Evolutionary conservation across 768 basidiomycete species (phyloP).

Genomic region (Podaxis carcinomalis): DNA sequence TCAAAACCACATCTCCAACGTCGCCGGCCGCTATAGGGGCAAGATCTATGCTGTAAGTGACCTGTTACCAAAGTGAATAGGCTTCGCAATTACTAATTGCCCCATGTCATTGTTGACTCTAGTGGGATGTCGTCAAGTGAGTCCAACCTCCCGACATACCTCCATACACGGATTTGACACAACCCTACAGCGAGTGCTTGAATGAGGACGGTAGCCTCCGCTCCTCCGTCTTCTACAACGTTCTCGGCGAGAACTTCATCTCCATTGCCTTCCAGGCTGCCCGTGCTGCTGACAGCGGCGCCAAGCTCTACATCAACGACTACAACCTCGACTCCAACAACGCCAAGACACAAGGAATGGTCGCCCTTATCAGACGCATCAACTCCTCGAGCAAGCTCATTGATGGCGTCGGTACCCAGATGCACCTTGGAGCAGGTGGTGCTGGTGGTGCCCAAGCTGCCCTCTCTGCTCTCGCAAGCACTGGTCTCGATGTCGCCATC

Average conservation of each 20-base stretch:
- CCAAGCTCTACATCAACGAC: conserved; percentile 40
- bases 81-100: neutral
- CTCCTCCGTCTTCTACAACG: conserved; percentile 34
- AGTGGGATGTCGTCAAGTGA: conserved; percentile 18
- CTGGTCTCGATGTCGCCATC: conserved; percentile 43
- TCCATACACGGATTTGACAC: neutral
- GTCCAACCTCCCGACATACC: neutral
- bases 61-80: neutral
- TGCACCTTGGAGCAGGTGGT: conserved; percentile 36
- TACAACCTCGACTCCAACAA: conserved; percentile 48
- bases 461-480: conserved; percentile 36
- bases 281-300: conserved; percentile 35
- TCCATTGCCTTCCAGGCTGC: conserved; percentile 42
- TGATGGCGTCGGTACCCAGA: conserved; percentile 47
- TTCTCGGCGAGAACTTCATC: conserved; percentile 38
- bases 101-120: neutral
- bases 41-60: conserved; percentile 22
- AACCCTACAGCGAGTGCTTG: conserved; percentile 29
- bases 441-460: conserved; percentile 37
- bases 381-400: conserved; percentile 33
- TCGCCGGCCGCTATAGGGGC: conserved; percentile 34
- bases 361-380: conserved; percentile 36
- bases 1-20: conserved; percentile 33
- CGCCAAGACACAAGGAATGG: conserved; percentile 37
- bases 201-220: conserved; percentile 38